Percentiles rank a stretch among this genome's conserved stretches.
phyloP scores from a whole-genome alignment of 768 basidiomycete genomes.

The Leccinum barrowsii region DNA sequence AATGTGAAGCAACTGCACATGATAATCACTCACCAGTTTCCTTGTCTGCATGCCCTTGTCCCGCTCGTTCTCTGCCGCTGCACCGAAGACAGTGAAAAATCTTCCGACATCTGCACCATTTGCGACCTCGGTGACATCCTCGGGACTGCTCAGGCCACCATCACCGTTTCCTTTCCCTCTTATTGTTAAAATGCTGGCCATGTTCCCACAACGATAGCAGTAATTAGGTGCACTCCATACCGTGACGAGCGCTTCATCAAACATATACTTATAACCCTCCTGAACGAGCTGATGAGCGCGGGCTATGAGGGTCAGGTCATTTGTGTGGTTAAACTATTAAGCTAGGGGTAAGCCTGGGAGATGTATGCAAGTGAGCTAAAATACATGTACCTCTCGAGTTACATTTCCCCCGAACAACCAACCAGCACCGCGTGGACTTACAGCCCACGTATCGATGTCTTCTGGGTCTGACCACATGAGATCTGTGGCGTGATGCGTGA shows the following conservation, averaged over 20 bases:
- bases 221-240: constrained; percentile 94
- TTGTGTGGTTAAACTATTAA: constrained; percentile 88
- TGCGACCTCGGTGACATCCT: not conserved
- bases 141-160: constrained; percentile 10
- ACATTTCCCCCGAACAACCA: constrained; percentile 91
- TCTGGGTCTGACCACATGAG: constrained; percentile 99
- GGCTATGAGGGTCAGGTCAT: constrained; percentile 82
- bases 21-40: constrained; percentile 53
- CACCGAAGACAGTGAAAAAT: constrained; percentile 79
- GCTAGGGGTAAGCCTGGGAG: not conserved
- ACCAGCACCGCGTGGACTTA: constrained; percentile 93
- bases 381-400: constrained; percentile 64
- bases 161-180: constrained; percentile 49
- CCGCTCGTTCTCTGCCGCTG: constrained; percentile 84
- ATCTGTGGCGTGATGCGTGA: constrained; percentile 42
- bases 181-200: constrained; percentile 87
- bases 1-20: not conserved
- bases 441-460: constrained; percentile 94
- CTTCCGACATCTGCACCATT: constrained; percentile 33
- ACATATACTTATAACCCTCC: constrained; percentile 97
- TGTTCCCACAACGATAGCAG: constrained; percentile 83
- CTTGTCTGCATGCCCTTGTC: constrained; percentile 77
- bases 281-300: constrained; percentile 96
- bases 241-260: constrained; percentile 86
- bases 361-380: not conserved